Evolutionary conservation across 805 yeast species (phyloP).

Genomic region (Wickerhamiella parazyma): DNA sequence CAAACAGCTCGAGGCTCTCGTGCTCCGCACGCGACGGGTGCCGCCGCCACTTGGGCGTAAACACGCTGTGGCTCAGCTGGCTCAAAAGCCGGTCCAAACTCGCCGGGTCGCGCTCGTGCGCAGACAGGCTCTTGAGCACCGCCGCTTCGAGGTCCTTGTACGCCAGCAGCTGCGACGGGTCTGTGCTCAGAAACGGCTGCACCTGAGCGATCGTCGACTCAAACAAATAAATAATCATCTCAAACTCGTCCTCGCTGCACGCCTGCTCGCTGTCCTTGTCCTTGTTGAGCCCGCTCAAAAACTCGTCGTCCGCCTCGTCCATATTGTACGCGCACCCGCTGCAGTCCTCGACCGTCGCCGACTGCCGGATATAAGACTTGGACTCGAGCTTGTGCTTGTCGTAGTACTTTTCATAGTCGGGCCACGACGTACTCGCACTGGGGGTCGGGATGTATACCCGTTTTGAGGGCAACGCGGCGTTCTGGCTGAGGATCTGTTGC

Average conservation of each 20-base stretch:
- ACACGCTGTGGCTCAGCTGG: constrained; percentile 17
- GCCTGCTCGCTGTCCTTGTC: constrained; percentile 15
- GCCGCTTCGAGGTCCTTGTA: constrained; percentile 54
- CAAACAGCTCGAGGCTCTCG: constrained; percentile 34
- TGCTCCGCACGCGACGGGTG: constrained; percentile 17
- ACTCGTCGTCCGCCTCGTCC: constrained; percentile 79
- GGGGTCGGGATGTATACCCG: constrained; percentile 90
- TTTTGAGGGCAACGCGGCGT: constrained; percentile 40
- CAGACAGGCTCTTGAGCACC: constrained; percentile 25
- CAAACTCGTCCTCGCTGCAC: constrained; percentile 81
- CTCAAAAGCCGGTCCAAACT: constrained; percentile 23
- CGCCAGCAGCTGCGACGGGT: constrained; percentile 60
- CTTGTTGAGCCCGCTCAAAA: constrained; percentile 34
- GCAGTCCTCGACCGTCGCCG: constrained; percentile 94
- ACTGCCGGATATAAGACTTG: constrained; percentile 66
- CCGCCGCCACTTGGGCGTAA: constrained; percentile 14
- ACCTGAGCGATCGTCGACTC: constrained; percentile 63
- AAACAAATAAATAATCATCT: constrained; percentile 54
- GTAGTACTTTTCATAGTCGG: constrained; percentile 61
- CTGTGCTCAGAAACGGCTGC: constrained; percentile 81
- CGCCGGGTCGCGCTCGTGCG: constrained; percentile 45
- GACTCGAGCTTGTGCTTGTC: constrained; percentile 56
- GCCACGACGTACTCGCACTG: constrained; percentile 76
- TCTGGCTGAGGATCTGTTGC: constrained; percentile 77
- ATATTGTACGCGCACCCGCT: constrained; percentile 72